Conservation (phyloP, 129 eudicot species). For the Erigeron canadensis region DNA sequence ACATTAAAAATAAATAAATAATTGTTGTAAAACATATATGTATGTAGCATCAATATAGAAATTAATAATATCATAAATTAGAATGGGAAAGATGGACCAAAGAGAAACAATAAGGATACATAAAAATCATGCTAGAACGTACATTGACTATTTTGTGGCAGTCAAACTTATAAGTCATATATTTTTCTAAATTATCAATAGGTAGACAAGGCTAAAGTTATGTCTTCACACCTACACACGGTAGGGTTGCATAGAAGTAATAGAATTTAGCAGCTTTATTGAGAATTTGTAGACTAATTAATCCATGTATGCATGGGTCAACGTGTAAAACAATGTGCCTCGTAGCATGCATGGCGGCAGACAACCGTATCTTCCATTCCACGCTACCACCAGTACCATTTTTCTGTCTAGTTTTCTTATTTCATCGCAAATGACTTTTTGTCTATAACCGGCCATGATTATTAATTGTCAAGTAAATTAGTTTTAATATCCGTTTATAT, state of each 20-base stretch:
- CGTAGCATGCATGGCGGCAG: constrained; percentile 40
- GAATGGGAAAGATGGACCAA: not conserved
- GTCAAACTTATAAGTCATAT: constrained; percentile 25
- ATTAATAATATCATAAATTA: too few species aligned
- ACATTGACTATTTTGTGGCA: constrained; percentile 20
- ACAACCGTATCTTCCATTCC: constrained; percentile 42
- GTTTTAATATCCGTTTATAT: too few species aligned
- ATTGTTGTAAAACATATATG: too few species aligned
- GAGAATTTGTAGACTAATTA: not conserved
- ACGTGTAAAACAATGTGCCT: constrained; percentile 21
- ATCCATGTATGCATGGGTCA: constrained; percentile 15
- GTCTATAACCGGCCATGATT: too few species aligned
- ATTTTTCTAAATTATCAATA: not conserved
- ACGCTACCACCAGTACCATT: constrained; percentile 18
- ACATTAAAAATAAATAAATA: too few species aligned
- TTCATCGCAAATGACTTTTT: too few species aligned
- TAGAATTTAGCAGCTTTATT: constrained; percentile 27
- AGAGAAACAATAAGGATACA: not conserved
- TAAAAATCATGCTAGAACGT: constrained; percentile 5
- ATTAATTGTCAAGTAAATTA: too few species aligned
- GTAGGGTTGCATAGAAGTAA: constrained; percentile 20
- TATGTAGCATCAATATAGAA: too few species aligned
- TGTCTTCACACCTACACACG: constrained; percentile 7
- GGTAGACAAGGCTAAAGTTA: constrained; percentile 27
- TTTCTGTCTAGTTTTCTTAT: too few species aligned